Conservation (phyloP, 768 basidiomycete genomes). For the Russula compacta region DNA sequence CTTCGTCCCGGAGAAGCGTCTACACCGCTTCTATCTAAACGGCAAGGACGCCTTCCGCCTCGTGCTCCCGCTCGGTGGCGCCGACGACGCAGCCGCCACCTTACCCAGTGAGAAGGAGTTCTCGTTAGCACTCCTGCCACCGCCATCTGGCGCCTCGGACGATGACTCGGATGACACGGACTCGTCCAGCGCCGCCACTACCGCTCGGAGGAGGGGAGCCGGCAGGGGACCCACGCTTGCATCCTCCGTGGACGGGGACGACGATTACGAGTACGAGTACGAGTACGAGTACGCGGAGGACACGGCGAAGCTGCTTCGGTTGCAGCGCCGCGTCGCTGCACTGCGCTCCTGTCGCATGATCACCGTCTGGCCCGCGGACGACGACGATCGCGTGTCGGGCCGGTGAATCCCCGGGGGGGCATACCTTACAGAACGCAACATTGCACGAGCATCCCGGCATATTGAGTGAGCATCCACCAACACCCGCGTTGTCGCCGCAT, state of each 20-base stretch:
- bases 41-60: slow-evolving; percentile 93
- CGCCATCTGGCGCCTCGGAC: not conserved
- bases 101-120: not conserved
- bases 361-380: slow-evolving; percentile 18
- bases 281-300: slow-evolving; percentile 4
- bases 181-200: too few species aligned
- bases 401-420: slow-evolving; percentile 4
- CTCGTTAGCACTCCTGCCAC: not conserved
- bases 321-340: slow-evolving; percentile 13
- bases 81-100: not conserved
- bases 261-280: not conserved
- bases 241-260: not conserved
- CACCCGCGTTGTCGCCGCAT: too few species aligned
- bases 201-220: too few species aligned
- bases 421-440: not conserved
- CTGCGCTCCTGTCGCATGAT: slow-evolving; percentile 18
- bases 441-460: too few species aligned
- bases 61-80: slow-evolving; percentile 46
- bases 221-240: not conserved
- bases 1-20: slow-evolving; percentile 91
- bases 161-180: not conserved
- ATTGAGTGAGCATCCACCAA: too few species aligned
- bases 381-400: slow-evolving; percentile 17
- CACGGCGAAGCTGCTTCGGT: slow-evolving; percentile 6
- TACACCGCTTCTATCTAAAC: slow-evolving; percentile 93